Base-by-base conservation (phyloP, 73 alveolate species). In the Paramecium caudatum region DNA sequence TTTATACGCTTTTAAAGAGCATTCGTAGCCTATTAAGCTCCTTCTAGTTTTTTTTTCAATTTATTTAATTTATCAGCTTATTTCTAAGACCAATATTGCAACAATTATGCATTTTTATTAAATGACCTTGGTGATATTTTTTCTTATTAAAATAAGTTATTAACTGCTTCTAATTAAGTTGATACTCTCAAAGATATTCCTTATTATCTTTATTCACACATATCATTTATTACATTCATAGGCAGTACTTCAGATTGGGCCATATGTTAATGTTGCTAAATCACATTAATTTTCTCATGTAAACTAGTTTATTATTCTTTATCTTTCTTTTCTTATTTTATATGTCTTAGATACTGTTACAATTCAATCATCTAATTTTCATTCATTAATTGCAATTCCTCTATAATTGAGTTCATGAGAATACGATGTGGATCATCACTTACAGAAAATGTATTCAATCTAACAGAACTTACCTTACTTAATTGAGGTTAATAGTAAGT, bases 381-480 rank as follows among this genome's bases (percentile, higher is more conserved):
- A 68, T 68, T 37, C 84, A 68, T 34, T 21, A 13, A 37, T 37
- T 68, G 16, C n/a, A 68, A 5, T 68, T 68, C 84, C 6, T 68
- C 84, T 32, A 68, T 32, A 3, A 68, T 34, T n/a, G 25, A 17
- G 19, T 68, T 68, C 50, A 34, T 32, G 23, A 55, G 8, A 17
- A 23, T 55, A 27, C 12, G 23, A 23, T 55, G 80, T 2, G 84
- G 84, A 68, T 68, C 84, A n/a, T 68, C 84, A 4, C 61, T 34
- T 0, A 68, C 50, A 3, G 84, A 68, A n/a, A 68, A 34, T 9
- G 84, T 68, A 34, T 68, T 68, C 36, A 68, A 68, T 68, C 84
- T 68, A 37, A 68, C 19, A 13, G 84, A 68, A 16, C 84, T 68
- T 0, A 34, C 15, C 33, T 68, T 68, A 17, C 84, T 68, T 32